Percentiles rank a stretch among this genome's conserved stretches.
Evolutionary conservation across 2,329 filamentous ascomycete species (phyloP).

Genomic region (Piedraia hortae): DNA sequence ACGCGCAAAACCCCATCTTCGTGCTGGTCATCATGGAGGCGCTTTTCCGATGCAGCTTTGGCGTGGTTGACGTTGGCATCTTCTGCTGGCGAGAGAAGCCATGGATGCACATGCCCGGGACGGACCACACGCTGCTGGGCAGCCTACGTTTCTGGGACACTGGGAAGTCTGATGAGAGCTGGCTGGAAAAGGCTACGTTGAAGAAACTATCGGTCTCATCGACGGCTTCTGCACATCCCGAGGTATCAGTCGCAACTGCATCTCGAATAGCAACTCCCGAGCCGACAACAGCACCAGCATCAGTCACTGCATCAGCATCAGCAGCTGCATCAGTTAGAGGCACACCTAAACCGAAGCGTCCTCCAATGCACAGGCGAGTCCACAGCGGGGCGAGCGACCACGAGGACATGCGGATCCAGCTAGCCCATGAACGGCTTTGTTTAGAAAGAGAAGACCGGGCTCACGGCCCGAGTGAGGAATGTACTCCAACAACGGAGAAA

Average conservation of each 20-base stretch:
- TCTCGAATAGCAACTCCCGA: conserved; percentile 3
- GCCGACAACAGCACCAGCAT: conserved; percentile 1
- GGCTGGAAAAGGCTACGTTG: conserved; percentile 1
- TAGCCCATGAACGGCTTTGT: conserved; percentile 14
- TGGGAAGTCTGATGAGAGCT: conserved; percentile 1
- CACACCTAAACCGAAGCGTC: background rate
- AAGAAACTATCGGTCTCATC: background rate
- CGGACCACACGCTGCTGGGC: conserved; percentile 17
- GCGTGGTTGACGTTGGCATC: conserved; percentile 37
- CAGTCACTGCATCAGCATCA: conserved; percentile 1
- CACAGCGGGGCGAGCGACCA: conserved; percentile 10
- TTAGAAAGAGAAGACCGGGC: conserved; percentile 13
- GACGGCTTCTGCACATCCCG: too few species aligned
- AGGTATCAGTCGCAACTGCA: conserved; percentile 1
- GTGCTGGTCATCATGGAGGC: conserved; percentile 27
- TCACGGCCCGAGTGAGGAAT: too few species aligned
- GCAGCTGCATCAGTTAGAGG: background rate
- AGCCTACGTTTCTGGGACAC: conserved; percentile 13
- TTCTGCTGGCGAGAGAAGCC: conserved; percentile 45
- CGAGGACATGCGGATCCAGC: conserved; percentile 11
- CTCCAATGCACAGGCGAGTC: conserved; percentile 7
- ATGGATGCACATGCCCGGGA: conserved; percentile 29
- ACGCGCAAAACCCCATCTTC: conserved; percentile 25
- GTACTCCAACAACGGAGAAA: too few species aligned
- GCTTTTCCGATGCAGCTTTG: conserved; percentile 35